A percentile compares a stretch with the other conserved stretches of the same genome.
phyloP scores from a whole-genome alignment of 148 eudicot genomes.

The Silene uniflora region DNA sequence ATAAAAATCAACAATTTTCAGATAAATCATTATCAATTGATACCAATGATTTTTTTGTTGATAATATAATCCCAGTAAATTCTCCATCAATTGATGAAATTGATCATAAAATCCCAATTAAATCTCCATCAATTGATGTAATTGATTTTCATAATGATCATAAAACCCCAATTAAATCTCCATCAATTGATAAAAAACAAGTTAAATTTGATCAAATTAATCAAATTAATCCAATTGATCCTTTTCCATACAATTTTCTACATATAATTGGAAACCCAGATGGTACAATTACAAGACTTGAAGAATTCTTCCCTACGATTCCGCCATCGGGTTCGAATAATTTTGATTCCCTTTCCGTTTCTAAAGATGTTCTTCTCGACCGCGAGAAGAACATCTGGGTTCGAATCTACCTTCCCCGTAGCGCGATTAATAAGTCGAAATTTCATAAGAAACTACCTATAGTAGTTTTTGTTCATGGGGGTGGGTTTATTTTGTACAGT shows the following conservation, averaged over 20 bases:
- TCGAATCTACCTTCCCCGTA: slow-evolving; percentile 31
- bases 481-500: slow-evolving; percentile 26
- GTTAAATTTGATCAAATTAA: neutral
- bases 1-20: neutral
- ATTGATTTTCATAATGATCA: neutral
- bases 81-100: too few relatives aligned
- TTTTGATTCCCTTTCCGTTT: neutral
- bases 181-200: neutral
- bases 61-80: too few relatives aligned
- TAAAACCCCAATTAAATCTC: neutral
- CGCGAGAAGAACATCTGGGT: slow-evolving; percentile 19
- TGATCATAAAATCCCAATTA: neutral
- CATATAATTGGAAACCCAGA: slow-evolving; percentile 24
- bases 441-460: slow-evolving; percentile 14
- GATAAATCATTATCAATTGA: neutral
- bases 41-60: too few relatives aligned
- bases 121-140: neutral
- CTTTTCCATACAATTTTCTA: slow-evolving; percentile 19
- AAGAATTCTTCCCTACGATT: slow-evolving; percentile 9
- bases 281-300: slow-evolving; percentile 25
- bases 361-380: slow-evolving; percentile 26
- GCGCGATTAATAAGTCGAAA: too few relatives aligned
- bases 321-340: neutral
- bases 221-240: slow-evolving; percentile 9
- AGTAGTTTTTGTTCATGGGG: slow-evolving; percentile 28